Evolutionary conservation across 2,329 filamentous ascomycete species (phyloP).

Genomic region (Fusarium albidum): DNA sequence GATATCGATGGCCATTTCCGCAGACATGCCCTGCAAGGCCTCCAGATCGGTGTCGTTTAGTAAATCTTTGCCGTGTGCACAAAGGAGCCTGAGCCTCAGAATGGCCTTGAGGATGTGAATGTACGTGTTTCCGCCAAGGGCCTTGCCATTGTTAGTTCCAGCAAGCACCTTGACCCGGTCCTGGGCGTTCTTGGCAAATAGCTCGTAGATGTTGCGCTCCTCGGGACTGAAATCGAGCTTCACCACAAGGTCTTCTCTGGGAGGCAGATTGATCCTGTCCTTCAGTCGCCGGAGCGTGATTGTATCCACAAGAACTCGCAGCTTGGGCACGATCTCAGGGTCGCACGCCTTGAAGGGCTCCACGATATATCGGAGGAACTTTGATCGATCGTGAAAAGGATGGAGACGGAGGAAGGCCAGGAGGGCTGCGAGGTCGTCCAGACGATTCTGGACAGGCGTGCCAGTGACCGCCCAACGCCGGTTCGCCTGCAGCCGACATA

Average conservation of each 20-base stretch:
- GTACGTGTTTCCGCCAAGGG: constrained; percentile 85
- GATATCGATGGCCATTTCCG: constrained; percentile 86
- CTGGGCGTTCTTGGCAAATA: constrained; percentile 83
- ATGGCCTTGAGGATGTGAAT: constrained; percentile 94
- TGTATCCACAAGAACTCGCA: constrained; percentile 91
- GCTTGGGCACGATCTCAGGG: constrained; percentile 81
- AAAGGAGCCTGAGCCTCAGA: constrained; percentile 86
- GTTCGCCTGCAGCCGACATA: constrained; percentile 79
- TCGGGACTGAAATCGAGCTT: constrained; percentile 77
- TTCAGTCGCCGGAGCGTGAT: constrained; percentile 92
- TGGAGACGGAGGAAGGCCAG: constrained; percentile 85
- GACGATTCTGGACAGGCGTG: constrained; percentile 91
- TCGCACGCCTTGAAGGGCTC: constrained; percentile 88
- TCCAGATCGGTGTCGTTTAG: constrained; percentile 84
- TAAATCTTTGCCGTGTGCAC: constrained; percentile 92
- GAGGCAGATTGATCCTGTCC: constrained; percentile 85
- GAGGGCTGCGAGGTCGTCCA: constrained; percentile 88
- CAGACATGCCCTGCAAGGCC: constrained; percentile 81
- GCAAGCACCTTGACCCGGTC: constrained; percentile 81
- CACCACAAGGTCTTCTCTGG: constrained; percentile 75
- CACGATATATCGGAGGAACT: constrained; percentile 83
- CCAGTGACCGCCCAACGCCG: constrained; percentile 97
- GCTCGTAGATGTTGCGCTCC: constrained; percentile 81
- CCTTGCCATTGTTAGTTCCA: constrained; percentile 64
- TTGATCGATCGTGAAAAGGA: constrained; percentile 81